These are phyloP conservation scores for Phytophthora citricola DNA, from an alignment of 352 stramenopile genomes.

Conservation along the genomic window DNA sequence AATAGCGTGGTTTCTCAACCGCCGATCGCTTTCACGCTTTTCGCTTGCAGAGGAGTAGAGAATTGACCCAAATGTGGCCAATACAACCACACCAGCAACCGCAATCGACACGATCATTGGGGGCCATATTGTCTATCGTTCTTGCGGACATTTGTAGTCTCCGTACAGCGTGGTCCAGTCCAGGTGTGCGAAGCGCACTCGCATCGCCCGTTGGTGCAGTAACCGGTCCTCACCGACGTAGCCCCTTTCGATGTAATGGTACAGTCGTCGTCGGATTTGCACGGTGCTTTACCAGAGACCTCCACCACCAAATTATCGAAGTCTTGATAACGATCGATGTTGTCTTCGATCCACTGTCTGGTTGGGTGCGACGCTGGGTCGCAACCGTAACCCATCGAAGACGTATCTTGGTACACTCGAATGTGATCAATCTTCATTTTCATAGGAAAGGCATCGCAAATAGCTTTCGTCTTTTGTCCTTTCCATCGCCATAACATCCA, in stretches of 20 bases:
- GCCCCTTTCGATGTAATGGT: conserved; percentile 30
- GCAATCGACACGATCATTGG: conserved; percentile 18
- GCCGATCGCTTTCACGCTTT: conserved; percentile 3
- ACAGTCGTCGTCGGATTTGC: conserved; percentile 48
- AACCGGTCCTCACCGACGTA: conserved; percentile 29
- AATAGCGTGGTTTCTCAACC: conserved; percentile 11
- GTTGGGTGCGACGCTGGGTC: conserved; percentile 54
- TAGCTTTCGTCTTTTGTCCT: conserved; percentile 40
- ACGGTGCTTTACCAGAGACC: conserved; percentile 46
- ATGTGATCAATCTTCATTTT: conserved; percentile 48
- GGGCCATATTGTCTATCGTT: conserved; percentile 23
- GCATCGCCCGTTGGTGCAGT: conserved; percentile 33
- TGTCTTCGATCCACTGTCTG: conserved; percentile 56
- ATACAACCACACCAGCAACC: conserved; percentile 9
- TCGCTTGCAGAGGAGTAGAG: conserved; percentile 7
- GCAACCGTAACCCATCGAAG: conserved; percentile 49
- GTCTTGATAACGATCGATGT: conserved; percentile 53
- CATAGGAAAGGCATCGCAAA: conserved; percentile 68
- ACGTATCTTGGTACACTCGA: conserved; percentile 38
- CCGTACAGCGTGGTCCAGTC: conserved; percentile 40
- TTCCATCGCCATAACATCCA: conserved; percentile 38
- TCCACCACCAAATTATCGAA: conserved; percentile 41
- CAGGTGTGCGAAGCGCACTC: conserved; percentile 36
- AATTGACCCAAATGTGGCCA: conserved; percentile 11
- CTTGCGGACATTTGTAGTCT: conserved; percentile 22